Evolutionary conservation across 108 stramenopile species (phyloP), one percentile per base, ranked within the genome.

Genomic region (Fistulifera solaris): DNA sequence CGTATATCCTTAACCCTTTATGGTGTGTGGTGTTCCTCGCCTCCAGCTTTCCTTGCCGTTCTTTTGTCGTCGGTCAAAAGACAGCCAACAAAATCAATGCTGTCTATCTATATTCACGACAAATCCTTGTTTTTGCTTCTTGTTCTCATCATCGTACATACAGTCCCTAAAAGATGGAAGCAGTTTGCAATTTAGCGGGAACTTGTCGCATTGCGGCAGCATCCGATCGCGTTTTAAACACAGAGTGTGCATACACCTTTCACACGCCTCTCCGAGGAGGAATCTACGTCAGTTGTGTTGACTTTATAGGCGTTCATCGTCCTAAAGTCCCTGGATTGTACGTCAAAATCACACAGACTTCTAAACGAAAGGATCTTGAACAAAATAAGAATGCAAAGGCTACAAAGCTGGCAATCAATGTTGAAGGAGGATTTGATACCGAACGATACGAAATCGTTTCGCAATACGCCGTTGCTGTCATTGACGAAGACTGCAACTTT

Each of bases 401-500:
- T 26, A 89, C 93, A 21, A 91, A 92, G 46, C 52, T 99, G 18
- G 98, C 82, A 6, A 70, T 99, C 26, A 96, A 96, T 14, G 78
- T 96, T 18, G 86, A 89, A 41, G 98, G 98, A 24, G 98, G 98
- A 19, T 98, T 97, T 71, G 90, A 93, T 38, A 81, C 77, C 22
- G 94, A 91, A 39, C 71, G 80, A 44, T 86, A 69, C 58, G 71
- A 87, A 24, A 82, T 62, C 2, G 54, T 78, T 14, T 66, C 77
- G 22, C 80, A 63, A 14, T 79, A 94, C 67, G 79, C 93, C 23
- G 66, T 93, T 23, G 92, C 94, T n/a, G 70, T 81, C 4, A 31
- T 92, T 55, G 58, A 78, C 14, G 56, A 65, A 16, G 44, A 40
- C 17, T 58, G 48, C 14, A 56, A 64, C 1, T 55, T 75, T 16